Percentiles rank a stretch among this genome's conserved stretches.
Evolutionary conservation across 2,329 filamentous ascomycete species (phyloP).

Genomic region (Zymoseptoria crescenta): DNA sequence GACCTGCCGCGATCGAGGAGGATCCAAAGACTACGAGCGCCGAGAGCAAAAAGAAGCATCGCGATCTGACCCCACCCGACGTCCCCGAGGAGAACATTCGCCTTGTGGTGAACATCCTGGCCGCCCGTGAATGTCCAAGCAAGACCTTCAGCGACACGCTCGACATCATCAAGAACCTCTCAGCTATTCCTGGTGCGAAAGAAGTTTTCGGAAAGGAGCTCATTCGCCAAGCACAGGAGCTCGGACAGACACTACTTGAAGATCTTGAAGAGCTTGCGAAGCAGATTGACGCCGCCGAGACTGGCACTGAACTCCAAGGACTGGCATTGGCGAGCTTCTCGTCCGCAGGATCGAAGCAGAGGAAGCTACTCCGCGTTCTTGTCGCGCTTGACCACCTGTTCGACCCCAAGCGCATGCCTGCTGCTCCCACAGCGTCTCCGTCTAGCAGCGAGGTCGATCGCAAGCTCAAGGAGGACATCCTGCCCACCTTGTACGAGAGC

Average conservation of each 20-base stretch:
- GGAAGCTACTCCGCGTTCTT: slow-evolving; percentile 84
- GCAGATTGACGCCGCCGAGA: slow-evolving; percentile 78
- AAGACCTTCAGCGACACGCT: slow-evolving; percentile 98
- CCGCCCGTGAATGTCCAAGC: slow-evolving; percentile 89
- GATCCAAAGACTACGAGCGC: slow-evolving; percentile 2
- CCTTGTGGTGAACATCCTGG: slow-evolving; percentile 92
- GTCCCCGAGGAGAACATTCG: slow-evolving; percentile 85
- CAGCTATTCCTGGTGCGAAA: slow-evolving; percentile 83
- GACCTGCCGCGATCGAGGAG: slow-evolving; percentile 3
- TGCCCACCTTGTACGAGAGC: slow-evolving; percentile 84
- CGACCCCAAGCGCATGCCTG: slow-evolving; percentile 57
- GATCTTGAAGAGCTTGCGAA: slow-evolving; percentile 79
- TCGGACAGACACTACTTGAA: slow-evolving; percentile 75
- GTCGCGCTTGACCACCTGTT: slow-evolving; percentile 95
- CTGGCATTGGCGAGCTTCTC: slow-evolving; percentile 93
- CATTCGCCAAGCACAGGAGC: slow-evolving; percentile 72
- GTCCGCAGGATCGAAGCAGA: slow-evolving; percentile 89
- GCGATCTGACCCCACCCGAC: slow-evolving; percentile 66
- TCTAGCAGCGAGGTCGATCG: slow-evolving; percentile 35
- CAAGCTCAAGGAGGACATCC: slow-evolving; percentile 71
- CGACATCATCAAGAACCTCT: slow-evolving; percentile 97
- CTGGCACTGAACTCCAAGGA: slow-evolving; percentile 90
- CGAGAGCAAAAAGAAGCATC: slow-evolving; percentile 51
- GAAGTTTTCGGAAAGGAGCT: slow-evolving; percentile 88
- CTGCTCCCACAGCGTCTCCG: slow-evolving; percentile 6